Conservation (phyloP, 139 green algal species). For the Chlorokybus atmophyticus region DNA sequence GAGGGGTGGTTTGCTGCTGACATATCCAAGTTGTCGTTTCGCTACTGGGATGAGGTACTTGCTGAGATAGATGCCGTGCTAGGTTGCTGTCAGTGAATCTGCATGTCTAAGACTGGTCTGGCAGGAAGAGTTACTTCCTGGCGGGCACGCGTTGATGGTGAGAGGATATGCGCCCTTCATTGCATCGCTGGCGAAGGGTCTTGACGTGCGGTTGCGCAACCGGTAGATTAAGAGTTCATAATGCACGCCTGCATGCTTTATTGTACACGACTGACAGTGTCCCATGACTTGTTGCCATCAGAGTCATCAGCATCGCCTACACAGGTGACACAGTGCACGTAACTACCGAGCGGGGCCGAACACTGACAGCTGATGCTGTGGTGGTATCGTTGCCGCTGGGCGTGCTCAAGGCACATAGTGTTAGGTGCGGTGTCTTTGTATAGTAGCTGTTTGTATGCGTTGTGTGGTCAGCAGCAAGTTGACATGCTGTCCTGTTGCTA, state of each 20-base stretch:
- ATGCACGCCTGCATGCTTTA: too few relatives aligned
- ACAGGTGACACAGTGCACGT: too few relatives aligned
- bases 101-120: not conserved
- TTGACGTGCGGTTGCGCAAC: conserved; percentile 22
- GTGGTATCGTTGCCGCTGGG: conserved; percentile 19
- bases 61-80: not conserved
- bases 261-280: too few relatives aligned
- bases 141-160: conserved; percentile 25
- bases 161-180: conserved; percentile 22
- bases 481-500: too few relatives aligned
- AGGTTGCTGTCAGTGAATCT: not conserved
- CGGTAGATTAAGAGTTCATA: too few relatives aligned
- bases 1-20: conserved; percentile 29
- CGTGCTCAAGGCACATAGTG: too few relatives aligned
- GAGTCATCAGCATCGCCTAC: too few relatives aligned
- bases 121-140: conserved; percentile 24
- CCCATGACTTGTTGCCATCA: too few relatives aligned
- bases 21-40: conserved; percentile 13
- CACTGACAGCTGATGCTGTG: conserved; percentile 12
- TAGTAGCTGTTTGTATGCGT: too few relatives aligned
- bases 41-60: conserved; percentile 23
- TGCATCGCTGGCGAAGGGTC: conserved; percentile 1
- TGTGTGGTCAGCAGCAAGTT: too few relatives aligned
- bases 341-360: too few relatives aligned
- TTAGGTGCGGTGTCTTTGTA: too few relatives aligned